Base-by-base conservation (phyloP, 2,329 filamentous ascomycete genomes). In the Daldinia eschscholtzii region DNA sequence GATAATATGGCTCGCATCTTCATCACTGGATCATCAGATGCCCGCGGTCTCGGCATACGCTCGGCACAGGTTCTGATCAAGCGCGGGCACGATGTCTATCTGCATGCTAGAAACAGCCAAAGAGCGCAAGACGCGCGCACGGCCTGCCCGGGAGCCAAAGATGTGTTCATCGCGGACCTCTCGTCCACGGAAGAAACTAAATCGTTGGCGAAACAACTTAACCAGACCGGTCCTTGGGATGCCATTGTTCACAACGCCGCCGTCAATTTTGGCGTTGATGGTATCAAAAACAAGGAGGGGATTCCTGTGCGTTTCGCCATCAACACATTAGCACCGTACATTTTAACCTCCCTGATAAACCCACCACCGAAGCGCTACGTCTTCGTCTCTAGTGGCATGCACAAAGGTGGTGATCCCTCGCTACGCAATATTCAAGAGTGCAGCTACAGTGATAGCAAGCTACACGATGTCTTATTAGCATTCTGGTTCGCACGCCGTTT, bases 1-100 rank as follows among this genome's bases (percentile, higher is more conserved):
- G 23, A 53, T 15, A 7, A 3, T 6, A 74, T 73, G 71, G 61
- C 66, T 15, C 73, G 67, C 20, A 72, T 72, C 46, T 72, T 75
- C 62, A 87, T 89, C 66, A 89, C 87, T 7, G 87, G 87, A 52
- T 88, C 86, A 23, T 83, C 84, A 12, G 87, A 89, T 73, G 87
- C 87, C 66, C 82, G 89, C 37, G 87, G 87, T 61, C 81, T 81
- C 12, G 44, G 20, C 3, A 48, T 48, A 28, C 44, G 26, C 78
- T 82, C 86, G 1, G 87, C 87, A 41, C 80, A 83, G 65, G 79
- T 80, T 6, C 83, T 89, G 30, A 72, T 83, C 55, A 77, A 82
- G 3, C 81, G 82, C 60, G 87, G 87, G 50, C 87, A 89, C 76
- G 79, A 82, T 4, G 86, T 89, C 18, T 81, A 84, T 48, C 80